Evolutionary conservation across 768 basidiomycete species (phyloP).

Genomic region (Collybia sp.): DNA sequence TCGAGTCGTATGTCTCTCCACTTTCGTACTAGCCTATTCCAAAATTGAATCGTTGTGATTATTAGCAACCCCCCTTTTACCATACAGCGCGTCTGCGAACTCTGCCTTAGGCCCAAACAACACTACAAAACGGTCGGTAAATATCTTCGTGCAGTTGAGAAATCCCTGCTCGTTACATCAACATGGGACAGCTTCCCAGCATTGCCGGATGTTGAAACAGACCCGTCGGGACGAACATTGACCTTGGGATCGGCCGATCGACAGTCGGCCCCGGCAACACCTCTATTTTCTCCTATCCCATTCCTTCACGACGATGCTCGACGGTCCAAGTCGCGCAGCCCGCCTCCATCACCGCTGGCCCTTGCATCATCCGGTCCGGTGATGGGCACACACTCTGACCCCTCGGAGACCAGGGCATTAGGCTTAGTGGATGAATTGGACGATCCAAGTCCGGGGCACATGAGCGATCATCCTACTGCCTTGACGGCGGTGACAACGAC

Average conservation of each 20-base stretch:
- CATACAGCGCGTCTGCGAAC: constrained; percentile 84
- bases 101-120: constrained; percentile 60
- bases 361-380: constrained; percentile 35
- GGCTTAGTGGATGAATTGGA: constrained; percentile 86
- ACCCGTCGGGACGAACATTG: constrained; percentile 31
- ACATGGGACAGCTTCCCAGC: constrained; percentile 68
- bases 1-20: constrained; percentile 56
- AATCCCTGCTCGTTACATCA: constrained; percentile 79
- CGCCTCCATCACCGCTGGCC: constrained; percentile 69
- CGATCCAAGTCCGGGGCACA: constrained; percentile 78
- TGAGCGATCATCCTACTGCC: constrained; percentile 76
- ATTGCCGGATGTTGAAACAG: constrained; percentile 31
- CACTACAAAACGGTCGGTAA: constrained; percentile 81
- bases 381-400: constrained; percentile 25
- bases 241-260: constrained; percentile 41
- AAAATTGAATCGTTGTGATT: constrained; percentile 3
- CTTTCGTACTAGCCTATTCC: neutral
- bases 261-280: constrained; percentile 65
- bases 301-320: constrained; percentile 84
- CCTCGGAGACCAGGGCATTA: constrained; percentile 45
- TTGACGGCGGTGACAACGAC: constrained; percentile 59
- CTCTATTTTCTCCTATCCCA: constrained; percentile 83
- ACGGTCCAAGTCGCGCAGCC: constrained; percentile 74
- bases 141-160: constrained; percentile 84
- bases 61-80: constrained; percentile 73